These are phyloP conservation scores for Hypoxylon crocopeplum DNA, from an alignment of 495 filamentous ascomycete species.

Conservation along the genomic window DNA sequence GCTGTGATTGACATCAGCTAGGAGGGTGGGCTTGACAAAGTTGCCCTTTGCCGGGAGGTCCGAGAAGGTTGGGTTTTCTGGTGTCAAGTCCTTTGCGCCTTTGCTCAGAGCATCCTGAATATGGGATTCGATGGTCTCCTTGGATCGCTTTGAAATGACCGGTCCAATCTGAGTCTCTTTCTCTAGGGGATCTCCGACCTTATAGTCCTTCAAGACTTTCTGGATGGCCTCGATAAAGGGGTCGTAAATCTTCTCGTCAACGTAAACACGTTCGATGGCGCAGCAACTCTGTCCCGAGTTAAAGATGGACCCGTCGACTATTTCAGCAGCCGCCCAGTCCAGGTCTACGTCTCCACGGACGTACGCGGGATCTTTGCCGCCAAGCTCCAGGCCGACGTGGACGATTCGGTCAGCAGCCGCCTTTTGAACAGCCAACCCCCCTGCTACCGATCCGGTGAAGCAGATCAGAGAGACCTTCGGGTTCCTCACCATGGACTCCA, in stretches of 20 bases:
- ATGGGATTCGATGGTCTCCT: constrained; percentile 77
- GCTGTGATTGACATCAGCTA: constrained; percentile 79
- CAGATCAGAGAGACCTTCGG: constrained; percentile 78
- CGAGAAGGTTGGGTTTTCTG: constrained; percentile 76
- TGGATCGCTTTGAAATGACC: constrained; percentile 80
- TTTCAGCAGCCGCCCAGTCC: constrained; percentile 88
- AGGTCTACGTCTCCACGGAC: constrained; percentile 85
- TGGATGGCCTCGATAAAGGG: constrained; percentile 78
- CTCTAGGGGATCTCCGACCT: constrained; percentile 84
- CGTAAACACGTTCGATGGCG: constrained; percentile 90
- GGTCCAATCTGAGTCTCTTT: constrained; percentile 83
- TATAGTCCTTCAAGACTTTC: constrained; percentile 85
- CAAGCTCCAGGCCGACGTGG: constrained; percentile 85
- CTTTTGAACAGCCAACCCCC: constrained; percentile 83
- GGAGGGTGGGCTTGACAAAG: constrained; percentile 83
- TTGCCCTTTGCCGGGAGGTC: constrained; percentile 75
- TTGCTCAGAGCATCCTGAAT: constrained; percentile 84
- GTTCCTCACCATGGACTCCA: constrained; percentile 76
- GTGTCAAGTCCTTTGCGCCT: constrained; percentile 84
- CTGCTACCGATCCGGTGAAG: constrained; percentile 93
- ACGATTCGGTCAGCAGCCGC: constrained; percentile 81
- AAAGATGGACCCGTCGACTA: constrained; percentile 93
- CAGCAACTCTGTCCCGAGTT: constrained; percentile 98
- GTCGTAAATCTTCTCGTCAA: constrained; percentile 83
- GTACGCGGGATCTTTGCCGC: constrained; percentile 93